These are phyloP conservation scores for Raphanus raphanistrum DNA, from an alignment of 345 rosid genomes.

Conservation along the genomic window DNA sequence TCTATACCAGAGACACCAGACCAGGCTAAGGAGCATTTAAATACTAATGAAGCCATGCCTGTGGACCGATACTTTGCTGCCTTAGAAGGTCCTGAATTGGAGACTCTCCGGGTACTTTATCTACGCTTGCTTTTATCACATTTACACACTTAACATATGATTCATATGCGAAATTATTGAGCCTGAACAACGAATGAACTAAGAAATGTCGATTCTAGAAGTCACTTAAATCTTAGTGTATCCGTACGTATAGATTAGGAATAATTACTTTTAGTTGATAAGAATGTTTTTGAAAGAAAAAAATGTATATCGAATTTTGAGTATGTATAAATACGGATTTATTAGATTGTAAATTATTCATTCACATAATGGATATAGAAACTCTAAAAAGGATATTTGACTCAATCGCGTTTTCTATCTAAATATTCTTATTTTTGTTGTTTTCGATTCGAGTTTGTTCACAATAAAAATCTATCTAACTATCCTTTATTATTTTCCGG, in stretches of 20 bases:
- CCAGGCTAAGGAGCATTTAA: background rate
- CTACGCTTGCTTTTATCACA: background rate
- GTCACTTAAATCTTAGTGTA: background rate
- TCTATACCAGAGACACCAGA: background rate
- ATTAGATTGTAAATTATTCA: background rate
- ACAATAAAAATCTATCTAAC: background rate
- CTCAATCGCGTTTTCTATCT: background rate
- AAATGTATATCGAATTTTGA: background rate
- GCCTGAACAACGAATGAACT: background rate
- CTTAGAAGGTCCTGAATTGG: constrained; percentile 78
- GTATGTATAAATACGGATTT: background rate
- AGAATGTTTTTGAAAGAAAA: background rate
- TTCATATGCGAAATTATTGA: background rate
- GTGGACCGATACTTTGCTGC: constrained; percentile 80
- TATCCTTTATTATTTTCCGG: background rate
- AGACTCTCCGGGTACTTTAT: constrained; percentile 59
- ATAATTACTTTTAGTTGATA: background rate
- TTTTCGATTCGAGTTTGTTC: background rate
- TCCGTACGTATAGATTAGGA: background rate
- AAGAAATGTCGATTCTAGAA: background rate
- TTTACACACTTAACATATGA: background rate
- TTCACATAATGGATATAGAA: background rate
- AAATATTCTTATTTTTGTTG: background rate
- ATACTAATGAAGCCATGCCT: constrained; percentile 46
- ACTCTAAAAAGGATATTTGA: background rate